Evolutionary conservation across 2,329 filamentous ascomycete genomes (phyloP).

Genomic region (Shiraia bambusicola): DNA sequence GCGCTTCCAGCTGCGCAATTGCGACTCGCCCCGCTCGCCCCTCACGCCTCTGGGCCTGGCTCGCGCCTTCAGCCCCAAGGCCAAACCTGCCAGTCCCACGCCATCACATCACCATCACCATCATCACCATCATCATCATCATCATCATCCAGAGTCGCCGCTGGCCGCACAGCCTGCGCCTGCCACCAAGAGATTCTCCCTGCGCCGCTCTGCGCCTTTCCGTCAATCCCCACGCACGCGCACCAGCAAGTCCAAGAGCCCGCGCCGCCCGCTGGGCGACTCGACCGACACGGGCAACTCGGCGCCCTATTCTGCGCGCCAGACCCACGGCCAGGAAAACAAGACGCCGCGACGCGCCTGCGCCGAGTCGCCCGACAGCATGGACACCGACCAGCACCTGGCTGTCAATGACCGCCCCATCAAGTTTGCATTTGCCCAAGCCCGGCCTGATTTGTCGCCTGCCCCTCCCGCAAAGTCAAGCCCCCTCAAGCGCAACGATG

Average conservation of each 20-base stretch:
- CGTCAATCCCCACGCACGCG: constrained; percentile 64
- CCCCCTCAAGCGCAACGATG: constrained; percentile 88
- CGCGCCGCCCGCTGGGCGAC: constrained; percentile 70
- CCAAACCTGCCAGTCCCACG: constrained; percentile 52
- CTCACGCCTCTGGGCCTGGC: constrained; percentile 48
- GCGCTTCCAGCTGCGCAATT: constrained; percentile 65
- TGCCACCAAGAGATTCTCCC: constrained; percentile 58
- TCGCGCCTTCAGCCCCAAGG: constrained; percentile 49
- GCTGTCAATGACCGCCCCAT: constrained; percentile 49
- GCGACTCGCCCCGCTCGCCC: constrained; percentile 45
- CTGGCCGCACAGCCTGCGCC: constrained; percentile 57
- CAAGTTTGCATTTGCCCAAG: constrained; percentile 49
- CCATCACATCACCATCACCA: too few relatives aligned
- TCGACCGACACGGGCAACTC: constrained; percentile 72
- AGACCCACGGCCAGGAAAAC: constrained; percentile 52
- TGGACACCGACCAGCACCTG: constrained; percentile 47
- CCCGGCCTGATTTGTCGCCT: constrained; percentile 26
- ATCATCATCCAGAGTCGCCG: constrained; percentile 64
- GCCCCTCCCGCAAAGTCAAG: constrained; percentile 66
- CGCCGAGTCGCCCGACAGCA: constrained; percentile 24
- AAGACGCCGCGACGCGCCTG: constrained; percentile 39
- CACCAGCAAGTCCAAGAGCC: constrained; percentile 69
- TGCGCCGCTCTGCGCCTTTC: constrained; percentile 52
- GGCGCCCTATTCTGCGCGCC: constrained; percentile 54
- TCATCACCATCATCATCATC: too few relatives aligned